phyloP scores from a whole-genome alignment of 768 basidiomycete species.

The Macrolepiota fuliginosa region DNA sequence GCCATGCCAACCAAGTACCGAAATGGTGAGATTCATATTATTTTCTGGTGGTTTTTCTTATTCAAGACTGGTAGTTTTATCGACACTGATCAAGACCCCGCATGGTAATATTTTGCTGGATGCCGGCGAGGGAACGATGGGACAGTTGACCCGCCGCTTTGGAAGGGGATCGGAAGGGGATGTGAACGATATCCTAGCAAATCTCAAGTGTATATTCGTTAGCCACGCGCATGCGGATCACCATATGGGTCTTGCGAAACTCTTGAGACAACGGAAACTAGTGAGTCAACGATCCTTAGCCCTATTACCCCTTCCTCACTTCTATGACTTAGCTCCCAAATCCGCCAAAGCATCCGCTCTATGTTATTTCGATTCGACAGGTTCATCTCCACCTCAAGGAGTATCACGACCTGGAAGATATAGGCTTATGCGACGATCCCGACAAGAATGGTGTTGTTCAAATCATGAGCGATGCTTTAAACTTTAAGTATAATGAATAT shows the following conservation, averaged over 20 bases:
- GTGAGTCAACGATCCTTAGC: slow-evolving; percentile 33
- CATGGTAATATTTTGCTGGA: slow-evolving; percentile 80
- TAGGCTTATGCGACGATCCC: slow-evolving; percentile 50
- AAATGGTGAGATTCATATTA: slow-evolving; percentile 55
- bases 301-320: neutral
- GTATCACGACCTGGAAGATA: slow-evolving; percentile 63
- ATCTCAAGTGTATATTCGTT: slow-evolving; percentile 78
- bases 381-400: slow-evolving; percentile 73
- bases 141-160: slow-evolving; percentile 79
- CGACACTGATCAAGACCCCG: slow-evolving; percentile 77
- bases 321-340: slow-evolving; percentile 53
- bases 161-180: slow-evolving; percentile 44
- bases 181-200: slow-evolving; percentile 60
- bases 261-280: slow-evolving; percentile 67
- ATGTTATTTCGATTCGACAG: slow-evolving; percentile 58
- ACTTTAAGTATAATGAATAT: slow-evolving; percentile 41
- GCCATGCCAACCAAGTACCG: slow-evolving; percentile 83
- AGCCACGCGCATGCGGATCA: slow-evolving; percentile 94
- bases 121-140: slow-evolving; percentile 90
- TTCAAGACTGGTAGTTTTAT: slow-evolving; percentile 50
- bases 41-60: neutral
- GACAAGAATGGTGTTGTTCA: slow-evolving; percentile 46
- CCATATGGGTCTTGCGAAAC: slow-evolving; percentile 76
- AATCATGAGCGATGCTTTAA: slow-evolving; percentile 54
- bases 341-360: slow-evolving; percentile 60